Base-by-base conservation (phyloP, 2,329 filamentous ascomycete genomes). In the Cladobotryum protrusum region DNA sequence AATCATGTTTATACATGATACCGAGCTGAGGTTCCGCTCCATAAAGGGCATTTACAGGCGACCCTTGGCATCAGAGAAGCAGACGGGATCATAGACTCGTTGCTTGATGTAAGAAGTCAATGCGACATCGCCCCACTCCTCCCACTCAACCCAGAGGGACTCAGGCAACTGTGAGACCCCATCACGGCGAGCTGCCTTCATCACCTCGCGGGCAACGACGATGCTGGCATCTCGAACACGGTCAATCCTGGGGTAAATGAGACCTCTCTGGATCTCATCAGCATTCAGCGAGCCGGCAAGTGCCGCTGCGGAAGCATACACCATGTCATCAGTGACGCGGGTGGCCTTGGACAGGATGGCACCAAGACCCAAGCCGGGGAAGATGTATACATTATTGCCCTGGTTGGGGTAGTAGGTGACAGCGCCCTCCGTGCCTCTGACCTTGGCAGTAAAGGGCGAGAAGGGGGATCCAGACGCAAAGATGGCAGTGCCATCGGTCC, bases 401-500 rank as follows among this genome's bases (percentile, higher is more conserved):
- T 89, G 86, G 70, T 87, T 89, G 49, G 86, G 85, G 69, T 87
- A 78, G 72, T 89, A 85, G 33, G 82, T 87, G 57, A 82, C 75
- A 45, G 74, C 72, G 48, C 78, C 73, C 43, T 73, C 72, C 53
- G 78, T 75, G 39, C 74, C 72, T 20, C 71, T 66, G 54, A 73
- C 75, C 72, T 85, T 86, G 63, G 81, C 78, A 48, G 78, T 82
- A 64, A 88, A 78, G 2, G 85, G 78, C 19, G 83, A 79, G 80
- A 97, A 97, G 13, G 93, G 93, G 44, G 90, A 96, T 56, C 93
- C 93, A 5, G 90, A 96, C 45, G 93, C 93, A 64, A 99, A 99
- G 66, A 99, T 83, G 61, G 84, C 90, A 49, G 84, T 88, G 54
- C 92, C 92, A 52, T 97, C 87, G 11, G 92, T 97, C 83, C 92